These are phyloP conservation scores for Canavalia ensiformis DNA, from an alignment of 306 rosid genomes.

Conservation along the genomic window DNA sequence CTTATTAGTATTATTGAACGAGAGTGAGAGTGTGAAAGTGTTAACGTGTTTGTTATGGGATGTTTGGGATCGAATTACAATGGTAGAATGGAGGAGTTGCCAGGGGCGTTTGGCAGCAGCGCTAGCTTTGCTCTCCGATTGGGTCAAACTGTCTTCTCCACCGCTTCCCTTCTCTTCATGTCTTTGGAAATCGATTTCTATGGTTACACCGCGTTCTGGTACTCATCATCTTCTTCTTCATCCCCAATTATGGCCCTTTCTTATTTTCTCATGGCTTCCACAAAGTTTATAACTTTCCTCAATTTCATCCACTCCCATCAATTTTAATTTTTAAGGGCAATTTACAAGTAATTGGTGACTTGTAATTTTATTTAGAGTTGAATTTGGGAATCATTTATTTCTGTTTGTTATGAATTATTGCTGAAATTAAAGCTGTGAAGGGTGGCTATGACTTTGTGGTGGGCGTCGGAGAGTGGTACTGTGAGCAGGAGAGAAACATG, in stretches of 20 bases:
- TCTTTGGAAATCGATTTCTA: conserved; percentile 81
- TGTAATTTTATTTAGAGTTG: conserved; percentile 11
- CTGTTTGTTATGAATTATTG: conserved; percentile 12
- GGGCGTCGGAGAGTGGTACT: conserved; percentile 28
- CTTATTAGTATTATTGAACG: neutral
- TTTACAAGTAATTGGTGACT: conserved; percentile 2
- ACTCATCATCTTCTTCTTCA: neutral
- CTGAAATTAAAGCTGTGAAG: conserved; percentile 20
- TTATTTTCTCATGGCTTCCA: neutral
- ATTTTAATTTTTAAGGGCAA: neutral
- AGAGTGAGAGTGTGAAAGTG: neutral
- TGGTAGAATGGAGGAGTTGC: conserved; percentile 75
- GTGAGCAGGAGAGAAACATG: conserved; percentile 7
- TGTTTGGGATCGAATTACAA: conserved; percentile 47
- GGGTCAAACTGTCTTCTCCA: conserved; percentile 88
- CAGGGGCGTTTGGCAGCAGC: conserved; percentile 93
- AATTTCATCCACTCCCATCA: neutral
- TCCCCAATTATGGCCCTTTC: neutral
- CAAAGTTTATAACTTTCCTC: conserved; percentile 26
- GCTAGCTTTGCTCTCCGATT: conserved; percentile 93
- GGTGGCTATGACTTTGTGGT: neutral
- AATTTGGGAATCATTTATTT: conserved; percentile 6
- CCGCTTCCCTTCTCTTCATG: conserved; percentile 92
- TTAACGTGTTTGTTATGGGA: conserved; percentile 11
- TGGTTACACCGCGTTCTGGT: conserved; percentile 92